Conservation (phyloP, 192 early-diverging fungal species). For the Coemansia sp. region DNA sequence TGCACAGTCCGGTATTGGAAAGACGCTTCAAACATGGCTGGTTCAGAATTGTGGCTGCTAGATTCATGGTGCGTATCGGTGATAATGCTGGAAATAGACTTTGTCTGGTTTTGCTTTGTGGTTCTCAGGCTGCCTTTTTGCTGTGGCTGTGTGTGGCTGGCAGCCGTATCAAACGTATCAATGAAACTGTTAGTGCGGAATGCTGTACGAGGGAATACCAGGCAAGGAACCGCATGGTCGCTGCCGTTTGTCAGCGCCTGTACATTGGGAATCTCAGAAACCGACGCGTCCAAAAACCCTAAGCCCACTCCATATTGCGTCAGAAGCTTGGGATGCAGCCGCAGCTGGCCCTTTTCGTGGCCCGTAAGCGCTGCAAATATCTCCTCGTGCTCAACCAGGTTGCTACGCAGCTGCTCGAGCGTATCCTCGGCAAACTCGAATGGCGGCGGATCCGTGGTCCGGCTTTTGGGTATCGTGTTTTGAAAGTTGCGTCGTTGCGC, state of each 20-base stretch:
- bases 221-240: conserved; percentile 29
- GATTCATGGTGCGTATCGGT: conserved; percentile 2
- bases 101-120: background rate
- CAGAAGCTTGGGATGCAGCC: conserved; percentile 39
- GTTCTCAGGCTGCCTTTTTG: background rate
- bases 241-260: conserved; percentile 26
- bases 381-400: conserved; percentile 38
- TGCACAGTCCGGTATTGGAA: conserved; percentile 43
- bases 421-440: conserved; percentile 42
- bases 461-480: conserved; percentile 37
- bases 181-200: conserved; percentile 56
- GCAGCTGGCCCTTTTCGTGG: conserved; percentile 30
- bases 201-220: conserved; percentile 55
- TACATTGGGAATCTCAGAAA: conserved; percentile 30
- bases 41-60: background rate
- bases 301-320: conserved; percentile 55
- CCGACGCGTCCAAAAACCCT: conserved; percentile 36
- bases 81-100: conserved; percentile 23
- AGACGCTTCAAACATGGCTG: background rate
- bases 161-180: conserved; percentile 2
- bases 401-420: conserved; percentile 17
- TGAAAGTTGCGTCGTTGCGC: conserved; percentile 39
- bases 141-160: too few species aligned
- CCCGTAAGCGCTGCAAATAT: conserved; percentile 47
- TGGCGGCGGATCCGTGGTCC: conserved; percentile 18